Percentiles rank a stretch among this genome's conserved stretches.
These are phyloP conservation scores for Centrapalus pauciflorus DNA, from an alignment of 129 eudicot genomes.

Conservation along the genomic window DNA sequence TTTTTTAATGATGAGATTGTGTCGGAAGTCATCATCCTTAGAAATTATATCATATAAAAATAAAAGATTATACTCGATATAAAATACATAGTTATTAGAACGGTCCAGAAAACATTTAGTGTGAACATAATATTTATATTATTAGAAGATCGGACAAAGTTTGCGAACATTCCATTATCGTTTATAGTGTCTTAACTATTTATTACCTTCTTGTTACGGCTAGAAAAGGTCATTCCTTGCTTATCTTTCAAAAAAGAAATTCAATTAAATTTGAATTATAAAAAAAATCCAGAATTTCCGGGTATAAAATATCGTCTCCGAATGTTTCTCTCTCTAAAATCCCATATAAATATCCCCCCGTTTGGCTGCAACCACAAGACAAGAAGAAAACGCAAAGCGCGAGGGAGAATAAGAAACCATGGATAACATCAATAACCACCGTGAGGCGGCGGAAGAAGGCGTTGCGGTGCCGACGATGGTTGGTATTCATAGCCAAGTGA, in stretches of 20 bases:
- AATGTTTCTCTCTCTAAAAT: neutral
- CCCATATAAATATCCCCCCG: slow-evolving; percentile 17
- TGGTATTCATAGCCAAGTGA: slow-evolving; percentile 57
- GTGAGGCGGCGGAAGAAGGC: neutral
- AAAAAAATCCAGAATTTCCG: neutral
- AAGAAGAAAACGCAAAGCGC: neutral
- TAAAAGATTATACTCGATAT: neutral
- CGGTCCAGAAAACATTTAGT: too few species aligned
- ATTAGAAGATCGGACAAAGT: neutral
- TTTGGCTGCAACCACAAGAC: neutral
- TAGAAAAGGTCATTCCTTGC: slow-evolving; percentile 14
- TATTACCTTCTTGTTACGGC: slow-evolving; percentile 13
- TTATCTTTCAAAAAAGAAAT: neutral
- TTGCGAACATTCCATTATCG: too few species aligned
- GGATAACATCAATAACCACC: slow-evolving; percentile 15
- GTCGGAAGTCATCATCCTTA: too few species aligned
- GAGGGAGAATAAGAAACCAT: neutral
- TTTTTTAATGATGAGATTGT: too few species aligned
- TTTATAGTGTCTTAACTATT: too few species aligned
- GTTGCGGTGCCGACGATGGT: slow-evolving; percentile 17
- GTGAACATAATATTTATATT: too few species aligned
- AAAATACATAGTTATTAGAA: too few species aligned
- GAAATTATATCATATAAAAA: too few species aligned
- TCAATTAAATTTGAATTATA: neutral
- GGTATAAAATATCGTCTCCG: neutral